A percentile compares a stretch with the other conserved stretches of the same genome.
phyloP scores from a whole-genome alignment of 345 rosid genomes.

The Gynandropsis gynandra region DNA sequence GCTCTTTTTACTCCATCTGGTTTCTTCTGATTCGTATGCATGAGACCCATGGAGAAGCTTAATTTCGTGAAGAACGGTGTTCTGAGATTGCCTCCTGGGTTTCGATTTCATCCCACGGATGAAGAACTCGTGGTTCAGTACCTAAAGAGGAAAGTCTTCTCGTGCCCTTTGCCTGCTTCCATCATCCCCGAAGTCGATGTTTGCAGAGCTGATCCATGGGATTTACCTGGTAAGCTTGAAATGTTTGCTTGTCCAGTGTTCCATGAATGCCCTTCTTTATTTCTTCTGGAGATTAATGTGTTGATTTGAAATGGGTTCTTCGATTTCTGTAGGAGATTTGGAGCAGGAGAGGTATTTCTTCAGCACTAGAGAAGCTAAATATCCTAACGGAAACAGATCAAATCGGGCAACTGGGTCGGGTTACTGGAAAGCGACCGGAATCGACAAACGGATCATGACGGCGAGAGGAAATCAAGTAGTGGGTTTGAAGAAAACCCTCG shows the following conservation, averaged over 20 bases:
- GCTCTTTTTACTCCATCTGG: too few relatives aligned
- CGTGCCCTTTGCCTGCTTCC: conserved; percentile 83
- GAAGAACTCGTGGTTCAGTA: conserved; percentile 91
- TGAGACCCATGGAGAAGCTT: conserved; percentile 48
- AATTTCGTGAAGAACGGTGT: conserved; percentile 66
- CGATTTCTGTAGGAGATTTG: conserved; percentile 50
- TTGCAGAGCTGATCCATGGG: conserved; percentile 96
- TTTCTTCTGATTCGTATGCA: not conserved
- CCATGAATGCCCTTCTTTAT: not conserved
- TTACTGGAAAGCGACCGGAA: conserved; percentile 95
- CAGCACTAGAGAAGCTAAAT: conserved; percentile 82
- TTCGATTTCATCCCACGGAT: conserved; percentile 92
- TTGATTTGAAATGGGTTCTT: not conserved
- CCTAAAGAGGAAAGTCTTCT: conserved; percentile 55
- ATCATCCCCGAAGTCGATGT: conserved; percentile 91
- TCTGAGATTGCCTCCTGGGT: conserved; percentile 85
- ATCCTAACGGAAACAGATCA: conserved; percentile 87
- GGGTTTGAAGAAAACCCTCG: conserved; percentile 97
- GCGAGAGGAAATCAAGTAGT: conserved; percentile 52
- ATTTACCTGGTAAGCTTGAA: conserved; percentile 65
- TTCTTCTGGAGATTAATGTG: not conserved
- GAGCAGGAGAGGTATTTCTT: conserved; percentile 94
- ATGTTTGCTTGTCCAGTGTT: not conserved
- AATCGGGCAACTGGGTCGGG: conserved; percentile 83
- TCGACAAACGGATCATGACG: conserved; percentile 65